Evolutionary conservation across 495 filamentous ascomycete species (phyloP).

Genomic region (Penicillium atrosanguineum): DNA sequence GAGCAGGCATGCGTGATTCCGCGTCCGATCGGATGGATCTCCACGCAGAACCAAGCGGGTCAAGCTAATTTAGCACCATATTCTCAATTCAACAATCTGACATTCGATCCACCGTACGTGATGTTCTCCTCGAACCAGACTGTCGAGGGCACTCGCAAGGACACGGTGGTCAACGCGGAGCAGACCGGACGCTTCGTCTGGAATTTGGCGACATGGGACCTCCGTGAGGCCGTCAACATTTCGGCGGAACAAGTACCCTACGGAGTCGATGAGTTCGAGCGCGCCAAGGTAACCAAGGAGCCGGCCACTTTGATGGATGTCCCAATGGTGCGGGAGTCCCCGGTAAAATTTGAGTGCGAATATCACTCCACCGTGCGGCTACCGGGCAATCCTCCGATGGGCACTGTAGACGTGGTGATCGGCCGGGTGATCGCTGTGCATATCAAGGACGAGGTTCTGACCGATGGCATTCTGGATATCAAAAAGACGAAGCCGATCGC

Average conservation of each 20-base stretch:
- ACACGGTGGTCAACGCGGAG: conserved; percentile 53
- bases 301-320: conserved; percentile 34
- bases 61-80: conserved; percentile 54
- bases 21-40: conserved; percentile 48
- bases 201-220: conserved; percentile 55
- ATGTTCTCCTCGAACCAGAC: conserved; percentile 57
- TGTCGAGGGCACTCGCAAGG: conserved; percentile 40
- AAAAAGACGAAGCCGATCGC: conserved; percentile 54
- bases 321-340: conserved; percentile 50
- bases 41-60: conserved; percentile 31
- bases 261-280: conserved; percentile 53
- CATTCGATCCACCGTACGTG: conserved; percentile 58
- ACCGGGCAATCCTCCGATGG: conserved; percentile 53
- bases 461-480: conserved; percentile 52
- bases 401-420: conserved; percentile 53
- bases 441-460: conserved; percentile 50
- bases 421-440: conserved; percentile 55
- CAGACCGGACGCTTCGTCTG: conserved; percentile 53
- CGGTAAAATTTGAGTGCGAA: conserved; percentile 56
- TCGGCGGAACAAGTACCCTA: conserved; percentile 42
- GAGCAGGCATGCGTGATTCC: conserved; percentile 39
- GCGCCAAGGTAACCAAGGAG: conserved; percentile 46
- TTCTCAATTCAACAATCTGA: conserved; percentile 59
- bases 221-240: conserved; percentile 51
- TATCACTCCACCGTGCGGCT: conserved; percentile 51